Percentiles rank a stretch among this genome's conserved stretches.
Evolutionary conservation across 2,329 filamentous ascomycete species (phyloP).

Genomic region (Sphaerostilbella broomeana): DNA sequence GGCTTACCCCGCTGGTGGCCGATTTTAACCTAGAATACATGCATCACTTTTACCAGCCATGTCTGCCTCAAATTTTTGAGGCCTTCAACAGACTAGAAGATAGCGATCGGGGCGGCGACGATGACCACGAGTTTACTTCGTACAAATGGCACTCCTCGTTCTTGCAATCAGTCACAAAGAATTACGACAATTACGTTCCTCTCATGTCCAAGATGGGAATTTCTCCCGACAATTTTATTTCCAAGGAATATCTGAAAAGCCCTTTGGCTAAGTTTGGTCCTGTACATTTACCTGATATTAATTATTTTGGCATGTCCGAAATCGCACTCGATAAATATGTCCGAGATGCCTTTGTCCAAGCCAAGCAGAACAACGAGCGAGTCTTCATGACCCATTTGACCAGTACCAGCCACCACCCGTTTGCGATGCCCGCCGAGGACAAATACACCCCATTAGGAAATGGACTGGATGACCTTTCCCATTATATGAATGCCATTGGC

Average conservation of each 20-base stretch:
- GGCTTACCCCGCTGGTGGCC: constrained; percentile 33
- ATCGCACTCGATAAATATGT: constrained; percentile 27
- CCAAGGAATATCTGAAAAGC: constrained; percentile 26
- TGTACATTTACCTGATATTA: constrained; percentile 24
- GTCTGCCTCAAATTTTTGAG: constrained; percentile 34
- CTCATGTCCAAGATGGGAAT: constrained; percentile 27
- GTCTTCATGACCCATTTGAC: constrained; percentile 30
- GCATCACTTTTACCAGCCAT: constrained; percentile 39
- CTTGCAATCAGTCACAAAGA: constrained; percentile 26
- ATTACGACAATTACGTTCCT: constrained; percentile 26
- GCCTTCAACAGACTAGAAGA: constrained; percentile 25
- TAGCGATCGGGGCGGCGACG: constrained; percentile 1
- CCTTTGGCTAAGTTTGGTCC: constrained; percentile 23
- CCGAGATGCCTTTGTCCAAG: constrained; percentile 25
- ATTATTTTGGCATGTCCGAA: constrained; percentile 30
- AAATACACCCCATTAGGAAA: constrained; percentile 22
- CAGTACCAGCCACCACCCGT: constrained; percentile 30
- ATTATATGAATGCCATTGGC: constrained; percentile 28
- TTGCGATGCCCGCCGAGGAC: constrained; percentile 24
- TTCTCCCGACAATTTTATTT: constrained; percentile 19
- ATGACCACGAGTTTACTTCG: constrained; percentile 16
- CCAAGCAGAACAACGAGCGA: constrained; percentile 25
- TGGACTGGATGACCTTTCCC: constrained; percentile 25
- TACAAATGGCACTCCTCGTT: constrained; percentile 27
- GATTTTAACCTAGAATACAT: constrained; percentile 37